Conservation (phyloP, 192 early-diverging fungal species). For the Chytriomyces sp. region DNA sequence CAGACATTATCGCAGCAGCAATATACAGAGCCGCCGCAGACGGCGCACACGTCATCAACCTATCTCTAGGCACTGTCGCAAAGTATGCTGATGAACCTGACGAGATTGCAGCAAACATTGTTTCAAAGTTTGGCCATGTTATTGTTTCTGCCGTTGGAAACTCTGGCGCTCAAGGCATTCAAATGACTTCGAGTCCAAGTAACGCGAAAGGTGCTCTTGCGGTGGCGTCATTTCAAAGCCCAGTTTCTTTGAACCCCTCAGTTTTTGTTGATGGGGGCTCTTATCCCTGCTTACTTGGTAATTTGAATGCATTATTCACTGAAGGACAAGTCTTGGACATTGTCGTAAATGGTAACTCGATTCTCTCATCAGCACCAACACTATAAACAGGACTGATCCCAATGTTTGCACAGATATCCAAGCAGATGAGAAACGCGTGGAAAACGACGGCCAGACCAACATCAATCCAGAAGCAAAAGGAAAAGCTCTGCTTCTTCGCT, state of each 20-base stretch:
- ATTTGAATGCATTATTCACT: constrained; percentile 11
- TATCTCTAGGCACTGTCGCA: constrained; percentile 74
- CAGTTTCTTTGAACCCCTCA: too few species aligned
- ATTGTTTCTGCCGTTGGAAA: constrained; percentile 78
- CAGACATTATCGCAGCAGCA: constrained; percentile 78
- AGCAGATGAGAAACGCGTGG: constrained; percentile 29
- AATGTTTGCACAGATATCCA: constrained; percentile 13
- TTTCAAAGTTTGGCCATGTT: constrained; percentile 46
- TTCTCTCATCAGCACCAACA: not conserved
- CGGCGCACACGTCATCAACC: constrained; percentile 80
- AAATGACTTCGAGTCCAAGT: constrained; percentile 42
- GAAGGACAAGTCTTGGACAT: constrained; percentile 20
- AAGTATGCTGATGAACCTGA: constrained; percentile 67
- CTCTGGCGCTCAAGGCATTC: constrained; percentile 66
- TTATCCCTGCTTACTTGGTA: not conserved
- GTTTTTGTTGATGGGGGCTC: not conserved
- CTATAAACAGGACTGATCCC: not conserved
- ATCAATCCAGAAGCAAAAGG: constrained; percentile 24
- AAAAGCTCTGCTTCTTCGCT: constrained; percentile 43
- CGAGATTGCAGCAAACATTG: constrained; percentile 58
- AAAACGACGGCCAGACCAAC: constrained; percentile 29
- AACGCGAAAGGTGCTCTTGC: constrained; percentile 28
- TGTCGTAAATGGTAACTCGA: constrained; percentile 18
- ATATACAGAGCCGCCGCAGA: constrained; percentile 72
- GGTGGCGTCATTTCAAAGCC: constrained; percentile 20